Base-by-base conservation (phyloP, 768 basidiomycete species). In the Erythrobasidium yunnanense region DNA sequence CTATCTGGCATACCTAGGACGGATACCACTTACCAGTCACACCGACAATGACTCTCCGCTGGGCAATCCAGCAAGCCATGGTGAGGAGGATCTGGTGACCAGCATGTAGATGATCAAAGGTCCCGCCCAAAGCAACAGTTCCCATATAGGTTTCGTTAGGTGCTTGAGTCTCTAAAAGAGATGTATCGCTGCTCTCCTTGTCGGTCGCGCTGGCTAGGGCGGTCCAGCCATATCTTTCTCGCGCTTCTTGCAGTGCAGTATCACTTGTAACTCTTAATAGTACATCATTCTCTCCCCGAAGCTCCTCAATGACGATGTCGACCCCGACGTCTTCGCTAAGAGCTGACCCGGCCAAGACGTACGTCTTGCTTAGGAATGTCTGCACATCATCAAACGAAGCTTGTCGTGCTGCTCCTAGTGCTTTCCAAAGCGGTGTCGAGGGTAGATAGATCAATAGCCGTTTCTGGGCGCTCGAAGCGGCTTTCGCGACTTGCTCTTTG, bases 21-120 rank as follows among this genome's bases (percentile, higher is more conserved):
- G 17, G 7, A 65, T 5, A 15, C 11, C n/a, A 71, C 80, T 72
- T 65, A 87, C 88, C 86, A 57, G 89, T 88, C 38, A 97, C 79
- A 3, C 95, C 95, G 69, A 96, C 84, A 68, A 97, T 88, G 72
- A 97, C 77, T 75, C 90, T 91, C 68, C 80, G 75, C 47, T 77
- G 74, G 0, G 91, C 80, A 63, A 97, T 84, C 81, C 86, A 90
- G 0, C 88, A 84, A 13, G 83, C 86, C 84, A 95, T 90, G 73
- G 89, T 88, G 11, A 99, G 82, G 29, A 99, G 82, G 67, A 99
- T 92, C 77, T 95, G 95, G 78, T 99, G 95, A 0, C 93, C 95
- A 2, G 90, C 84, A 74, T 99, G 95, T 17, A 99, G 82, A 75
- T 97, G 95, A 77, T 99, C 95, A 76, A 97, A 97, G 0, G 95